Base-by-base conservation (phyloP, 148 eudicot genomes). In the Chenopodium suecicum region DNA sequence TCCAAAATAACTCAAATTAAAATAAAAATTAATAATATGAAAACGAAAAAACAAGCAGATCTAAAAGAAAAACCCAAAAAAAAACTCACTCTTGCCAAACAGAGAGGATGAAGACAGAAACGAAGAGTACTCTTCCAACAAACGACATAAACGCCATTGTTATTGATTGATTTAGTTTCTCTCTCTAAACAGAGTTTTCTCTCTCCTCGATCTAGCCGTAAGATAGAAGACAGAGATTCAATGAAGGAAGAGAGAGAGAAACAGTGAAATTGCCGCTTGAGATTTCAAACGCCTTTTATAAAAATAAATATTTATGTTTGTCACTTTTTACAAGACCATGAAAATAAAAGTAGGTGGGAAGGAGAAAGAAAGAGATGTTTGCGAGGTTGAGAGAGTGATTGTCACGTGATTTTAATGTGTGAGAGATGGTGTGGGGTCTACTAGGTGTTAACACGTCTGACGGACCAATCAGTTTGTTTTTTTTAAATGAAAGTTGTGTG, bases 71-170 rank as follows among this genome's bases (percentile, higher is more conserved):
- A 17, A 19, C 37, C 13, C 65, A 29, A 25, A 50, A 16, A n/a
- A 11, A 34, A 67, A 52, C 87, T 84, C 87, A 94, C 98, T 91
- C 95, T 88, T 92, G 98, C 84, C 89, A 94, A 54, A 94, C 97
- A 63, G 98, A 89, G 70, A 92, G 92, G 27, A 90, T 64, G 89
- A 94, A 94, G 70, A 91, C 89, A 25, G 97, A 91, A 47, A 85
- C 94, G 73, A 94, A 94, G 37, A 94, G 87, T 23, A 92, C 79
- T 85, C 98, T 86, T 19, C 98, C 97, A 34, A 89, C 85, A 79
- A 94, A 92, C 16, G 97, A 89, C 1, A 88, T 12, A 74, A 92
- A 89, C 69, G 90, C 92, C 98, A 94, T 94, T 78, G 88, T 56
- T 41, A 6, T 80, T 72, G 54, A 10, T 50, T 50, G 14, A 11